phyloP scores from a whole-genome alignment of 106 monocot genomes.

The Posidonia australis region DNA sequence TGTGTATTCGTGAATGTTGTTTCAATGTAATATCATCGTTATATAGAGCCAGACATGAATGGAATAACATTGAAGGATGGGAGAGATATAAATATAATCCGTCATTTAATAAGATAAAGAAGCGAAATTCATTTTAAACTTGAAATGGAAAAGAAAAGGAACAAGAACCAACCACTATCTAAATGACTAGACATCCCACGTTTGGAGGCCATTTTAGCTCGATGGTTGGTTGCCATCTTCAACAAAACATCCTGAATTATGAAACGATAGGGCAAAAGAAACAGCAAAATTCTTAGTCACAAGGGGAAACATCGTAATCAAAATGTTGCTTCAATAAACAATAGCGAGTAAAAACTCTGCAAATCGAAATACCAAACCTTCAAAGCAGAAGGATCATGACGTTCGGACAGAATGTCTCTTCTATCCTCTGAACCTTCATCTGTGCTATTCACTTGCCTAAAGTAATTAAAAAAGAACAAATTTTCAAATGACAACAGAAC shows the following conservation, averaged over 20 bases:
- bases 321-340: no score
- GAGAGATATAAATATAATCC: no score
- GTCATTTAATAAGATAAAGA: not conserved
- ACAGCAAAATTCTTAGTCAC: not conserved
- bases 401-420: slow-evolving; percentile 62
- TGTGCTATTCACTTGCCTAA: slow-evolving; percentile 39
- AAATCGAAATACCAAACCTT: slow-evolving; percentile 31
- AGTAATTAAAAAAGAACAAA: not conserved
- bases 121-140: not conserved
- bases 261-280: not conserved
- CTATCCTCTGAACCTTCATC: slow-evolving; percentile 29
- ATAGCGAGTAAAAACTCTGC: no score
- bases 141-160: not conserved
- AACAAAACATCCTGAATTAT: slow-evolving; percentile 59
- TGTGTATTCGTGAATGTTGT: no score
- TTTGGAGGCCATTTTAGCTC: slow-evolving; percentile 81
- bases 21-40: no score
- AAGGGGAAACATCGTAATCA: no score
- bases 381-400: slow-evolving; percentile 64
- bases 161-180: slow-evolving; percentile 39
- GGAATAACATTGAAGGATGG: no score
- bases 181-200: slow-evolving; percentile 41
- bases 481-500: not conserved
- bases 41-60: no score
- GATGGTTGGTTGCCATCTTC: slow-evolving; percentile 78